Percentiles rank a stretch among this genome's conserved stretches.
Evolutionary conservation across 345 rosid species (phyloP).

Genomic region (Acer negundo): DNA sequence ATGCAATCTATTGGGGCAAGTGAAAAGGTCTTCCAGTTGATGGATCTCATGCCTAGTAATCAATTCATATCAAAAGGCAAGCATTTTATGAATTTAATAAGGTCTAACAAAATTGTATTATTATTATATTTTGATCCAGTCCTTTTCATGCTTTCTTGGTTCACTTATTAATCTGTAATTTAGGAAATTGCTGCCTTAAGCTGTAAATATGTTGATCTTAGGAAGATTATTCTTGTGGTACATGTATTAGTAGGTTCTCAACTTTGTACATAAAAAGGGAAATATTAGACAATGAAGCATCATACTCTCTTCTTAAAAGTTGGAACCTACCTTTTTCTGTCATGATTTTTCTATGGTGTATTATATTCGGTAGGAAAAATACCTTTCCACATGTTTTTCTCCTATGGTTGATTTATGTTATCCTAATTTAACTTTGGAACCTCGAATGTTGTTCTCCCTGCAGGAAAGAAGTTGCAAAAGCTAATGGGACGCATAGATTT

Average conservation of each 20-base stretch:
- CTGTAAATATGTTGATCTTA: constrained; percentile 2
- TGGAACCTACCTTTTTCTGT: neutral
- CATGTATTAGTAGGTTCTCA: neutral
- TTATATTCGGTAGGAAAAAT: neutral
- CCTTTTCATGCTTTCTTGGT: neutral
- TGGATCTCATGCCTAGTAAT: constrained; percentile 86
- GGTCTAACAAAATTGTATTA: constrained; percentile 1
- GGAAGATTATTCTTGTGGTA: neutral
- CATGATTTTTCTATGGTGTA: neutral
- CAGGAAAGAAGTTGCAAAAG: constrained; percentile 63
- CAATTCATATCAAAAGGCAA: constrained; percentile 82
- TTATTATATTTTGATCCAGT: constrained; percentile 4
- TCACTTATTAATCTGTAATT: constrained; percentile 3
- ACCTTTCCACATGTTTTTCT: neutral
- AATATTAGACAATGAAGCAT: neutral
- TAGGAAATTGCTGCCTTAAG: constrained; percentile 10
- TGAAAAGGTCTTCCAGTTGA: constrained; percentile 96
- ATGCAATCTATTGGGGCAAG: constrained; percentile 99
- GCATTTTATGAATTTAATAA: constrained; percentile 24
- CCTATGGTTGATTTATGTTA: neutral
- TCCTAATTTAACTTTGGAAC: constrained; percentile 22
- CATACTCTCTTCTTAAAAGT: neutral
- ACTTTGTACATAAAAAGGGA: neutral
- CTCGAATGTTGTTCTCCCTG: constrained; percentile 20
- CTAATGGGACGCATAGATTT: constrained; percentile 66